phyloP scores from a whole-genome alignment of 805 yeast species.

The Candida tallmaniae region DNA sequence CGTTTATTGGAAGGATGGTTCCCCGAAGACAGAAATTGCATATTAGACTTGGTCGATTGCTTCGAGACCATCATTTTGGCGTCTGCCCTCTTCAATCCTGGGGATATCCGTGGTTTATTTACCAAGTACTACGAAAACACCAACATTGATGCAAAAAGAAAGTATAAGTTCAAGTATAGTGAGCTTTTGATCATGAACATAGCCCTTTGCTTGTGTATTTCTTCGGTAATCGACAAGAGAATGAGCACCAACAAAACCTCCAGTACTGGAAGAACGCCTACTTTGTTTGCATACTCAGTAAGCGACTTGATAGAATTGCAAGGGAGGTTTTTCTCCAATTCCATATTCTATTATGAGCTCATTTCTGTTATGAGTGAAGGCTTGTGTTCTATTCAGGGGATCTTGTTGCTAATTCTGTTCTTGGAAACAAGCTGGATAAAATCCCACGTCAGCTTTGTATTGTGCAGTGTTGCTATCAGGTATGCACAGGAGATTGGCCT shows the following conservation, averaged over 20 bases:
- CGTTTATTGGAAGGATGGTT: conserved; percentile 10
- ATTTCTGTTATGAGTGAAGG: conserved; percentile 49
- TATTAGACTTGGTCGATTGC: conserved; percentile 24
- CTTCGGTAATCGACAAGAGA: conserved; percentile 17
- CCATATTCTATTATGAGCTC: conserved; percentile 51
- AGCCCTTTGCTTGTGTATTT: conserved; percentile 21
- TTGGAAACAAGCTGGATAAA: conserved; percentile 27
- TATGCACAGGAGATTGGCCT: conserved; percentile 40
- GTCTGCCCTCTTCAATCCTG: conserved; percentile 15
- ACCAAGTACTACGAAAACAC: conserved; percentile 18
- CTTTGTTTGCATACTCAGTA: conserved; percentile 5
- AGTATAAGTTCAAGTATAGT: conserved; percentile 20
- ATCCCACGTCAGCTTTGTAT: conserved; percentile 25
- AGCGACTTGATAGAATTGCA: conserved; percentile 18
- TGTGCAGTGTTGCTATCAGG: conserved; percentile 31
- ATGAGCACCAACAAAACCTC: conserved; percentile 1
- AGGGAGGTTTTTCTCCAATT: conserved; percentile 18
- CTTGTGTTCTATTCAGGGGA: conserved; percentile 45
- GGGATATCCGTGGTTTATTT: conserved; percentile 18
- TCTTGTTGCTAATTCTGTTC: conserved; percentile 43
- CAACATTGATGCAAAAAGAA: not conserved
- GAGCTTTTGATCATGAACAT: conserved; percentile 32
- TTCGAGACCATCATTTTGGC: conserved; percentile 20
- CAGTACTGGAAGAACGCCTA: conserved; percentile 5
- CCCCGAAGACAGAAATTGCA: conserved; percentile 19